These are phyloP conservation scores for Peronosclerospora sorghi DNA, from an alignment of 352 stramenopile genomes.

Conservation along the genomic window DNA sequence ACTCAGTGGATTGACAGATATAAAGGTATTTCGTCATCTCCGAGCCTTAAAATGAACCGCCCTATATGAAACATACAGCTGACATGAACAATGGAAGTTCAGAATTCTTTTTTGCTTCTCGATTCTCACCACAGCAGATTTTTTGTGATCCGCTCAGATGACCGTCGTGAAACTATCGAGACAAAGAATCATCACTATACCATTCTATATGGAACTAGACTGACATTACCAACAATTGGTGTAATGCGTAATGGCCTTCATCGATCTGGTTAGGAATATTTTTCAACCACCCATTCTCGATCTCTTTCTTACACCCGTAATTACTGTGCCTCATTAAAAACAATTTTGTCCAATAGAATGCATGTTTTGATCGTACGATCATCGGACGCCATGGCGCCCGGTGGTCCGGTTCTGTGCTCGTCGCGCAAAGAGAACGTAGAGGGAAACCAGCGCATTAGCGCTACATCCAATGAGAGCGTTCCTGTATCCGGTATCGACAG, in stretches of 20 bases:
- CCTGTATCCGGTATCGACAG: slow-evolving; percentile 13
- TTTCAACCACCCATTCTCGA: slow-evolving; percentile 3
- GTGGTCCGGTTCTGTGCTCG: slow-evolving; percentile 2
- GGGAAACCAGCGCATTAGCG: slow-evolving; percentile 6
- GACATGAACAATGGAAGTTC: slow-evolving; percentile 39
- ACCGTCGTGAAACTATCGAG: slow-evolving; percentile 85
- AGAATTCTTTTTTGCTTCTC: slow-evolving; percentile 80
- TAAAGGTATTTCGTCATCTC: slow-evolving; percentile 64
- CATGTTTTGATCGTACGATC: slow-evolving; percentile 1
- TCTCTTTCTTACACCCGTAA: slow-evolving; percentile 6
- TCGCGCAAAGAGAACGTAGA: slow-evolving; percentile 20
- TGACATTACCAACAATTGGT: neutral
- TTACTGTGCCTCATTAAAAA: slow-evolving; percentile 1
- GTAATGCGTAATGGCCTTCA: neutral
- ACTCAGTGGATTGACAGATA: slow-evolving; percentile 72
- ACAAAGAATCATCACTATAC: slow-evolving; percentile 82
- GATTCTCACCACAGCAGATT: slow-evolving; percentile 67
- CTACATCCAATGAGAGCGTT: slow-evolving; percentile 10
- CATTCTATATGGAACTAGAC: slow-evolving; percentile 12
- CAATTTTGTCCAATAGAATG: slow-evolving; percentile 10
- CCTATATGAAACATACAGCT: no score
- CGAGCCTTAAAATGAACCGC: slow-evolving; percentile 4
- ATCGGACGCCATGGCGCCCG: slow-evolving; percentile 2
- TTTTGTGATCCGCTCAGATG: slow-evolving; percentile 69
- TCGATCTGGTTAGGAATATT: no score